A percentile compares a stretch with the other conserved stretches of the same genome.
phyloP scores from a whole-genome alignment of 257 asterid species.

The Thymus quinquecostatus region DNA sequence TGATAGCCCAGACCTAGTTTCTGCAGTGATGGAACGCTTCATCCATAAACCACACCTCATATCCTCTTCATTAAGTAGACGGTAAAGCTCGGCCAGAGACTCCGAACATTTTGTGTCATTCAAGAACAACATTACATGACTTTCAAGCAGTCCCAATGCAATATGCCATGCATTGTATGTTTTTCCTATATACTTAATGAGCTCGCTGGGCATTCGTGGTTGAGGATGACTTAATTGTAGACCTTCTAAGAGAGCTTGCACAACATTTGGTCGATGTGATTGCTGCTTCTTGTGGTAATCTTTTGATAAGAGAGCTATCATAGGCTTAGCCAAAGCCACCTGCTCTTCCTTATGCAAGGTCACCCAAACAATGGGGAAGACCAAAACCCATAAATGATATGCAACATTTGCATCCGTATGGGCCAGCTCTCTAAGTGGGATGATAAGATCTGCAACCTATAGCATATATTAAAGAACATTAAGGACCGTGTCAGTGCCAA shows the following conservation, averaged over 20 bases:
- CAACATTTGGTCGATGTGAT: conserved; percentile 91
- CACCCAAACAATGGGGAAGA: conserved; percentile 99
- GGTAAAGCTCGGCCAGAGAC: conserved; percentile 98
- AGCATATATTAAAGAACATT: conserved; percentile 24
- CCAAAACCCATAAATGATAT: conserved; percentile 96
- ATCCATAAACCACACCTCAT: conserved; percentile 99
- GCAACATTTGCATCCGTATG: conserved; percentile 96
- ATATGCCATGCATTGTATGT: conserved; percentile 99
- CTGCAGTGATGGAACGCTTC: conserved; percentile 88
- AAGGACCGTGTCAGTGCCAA: conserved; percentile 6
- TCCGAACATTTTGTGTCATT: conserved; percentile 94
- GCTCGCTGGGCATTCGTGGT: conserved; percentile 99
- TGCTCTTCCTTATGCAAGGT: conserved; percentile 97
- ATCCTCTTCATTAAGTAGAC: conserved; percentile 95
- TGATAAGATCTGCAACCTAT: conserved; percentile 90
- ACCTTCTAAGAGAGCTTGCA: conserved; percentile 98
- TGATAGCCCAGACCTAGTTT: conserved; percentile 96
- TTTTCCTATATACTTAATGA: conserved; percentile 94
- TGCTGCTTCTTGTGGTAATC: conserved; percentile 99
- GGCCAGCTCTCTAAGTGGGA: conserved; percentile 95
- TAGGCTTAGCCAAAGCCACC: conserved; percentile 94
- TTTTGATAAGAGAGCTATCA: conserved; percentile 89
- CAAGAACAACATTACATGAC: conserved; percentile 94
- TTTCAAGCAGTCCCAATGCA: conserved; percentile 88
- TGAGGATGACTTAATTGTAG: conserved; percentile 99